Conservation (phyloP, 2,329 filamentous ascomycete genomes). For the Cercospora brassicicola region DNA sequence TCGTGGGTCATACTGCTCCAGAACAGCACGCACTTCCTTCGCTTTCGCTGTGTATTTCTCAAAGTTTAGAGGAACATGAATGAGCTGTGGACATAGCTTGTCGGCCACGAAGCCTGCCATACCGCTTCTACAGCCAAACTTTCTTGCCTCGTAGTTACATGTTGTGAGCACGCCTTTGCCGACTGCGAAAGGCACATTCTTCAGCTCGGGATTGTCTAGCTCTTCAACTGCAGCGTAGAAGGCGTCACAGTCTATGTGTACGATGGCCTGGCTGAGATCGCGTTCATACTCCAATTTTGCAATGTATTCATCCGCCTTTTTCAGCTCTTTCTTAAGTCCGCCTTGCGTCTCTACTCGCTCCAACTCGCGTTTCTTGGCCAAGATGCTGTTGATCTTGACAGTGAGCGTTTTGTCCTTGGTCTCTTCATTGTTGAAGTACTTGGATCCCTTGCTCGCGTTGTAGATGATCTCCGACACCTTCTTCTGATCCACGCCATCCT, state of each 20-base stretch:
- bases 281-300: constrained; percentile 73
- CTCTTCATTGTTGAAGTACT: constrained; percentile 92
- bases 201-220: constrained; percentile 72
- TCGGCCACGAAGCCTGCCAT: constrained; percentile 97
- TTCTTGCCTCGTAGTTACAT: constrained; percentile 85
- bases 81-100: constrained; percentile 84
- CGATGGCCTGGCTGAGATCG: constrained; percentile 79
- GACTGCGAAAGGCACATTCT: constrained; percentile 85
- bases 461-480: constrained; percentile 98
- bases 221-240: constrained; percentile 95
- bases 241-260: constrained; percentile 95
- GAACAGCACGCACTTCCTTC: constrained; percentile 76
- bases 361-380: constrained; percentile 71
- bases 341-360: constrained; percentile 64
- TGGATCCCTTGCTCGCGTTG: constrained; percentile 92
- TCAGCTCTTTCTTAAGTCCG: constrained; percentile 66
- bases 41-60: constrained; percentile 90
- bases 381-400: constrained; percentile 77
- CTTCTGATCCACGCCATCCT: constrained; percentile 87
- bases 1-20: constrained; percentile 82
- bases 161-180: constrained; percentile 71
- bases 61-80: constrained; percentile 82
- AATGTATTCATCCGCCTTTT: constrained; percentile 78
- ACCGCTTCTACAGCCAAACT: constrained; percentile 85
- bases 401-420: constrained; percentile 78